A percentile compares a stretch with the other conserved stretches of the same genome.
phyloP scores from a whole-genome alignment of 2,329 filamentous ascomycete species.

The Hypoxylon sp. region DNA sequence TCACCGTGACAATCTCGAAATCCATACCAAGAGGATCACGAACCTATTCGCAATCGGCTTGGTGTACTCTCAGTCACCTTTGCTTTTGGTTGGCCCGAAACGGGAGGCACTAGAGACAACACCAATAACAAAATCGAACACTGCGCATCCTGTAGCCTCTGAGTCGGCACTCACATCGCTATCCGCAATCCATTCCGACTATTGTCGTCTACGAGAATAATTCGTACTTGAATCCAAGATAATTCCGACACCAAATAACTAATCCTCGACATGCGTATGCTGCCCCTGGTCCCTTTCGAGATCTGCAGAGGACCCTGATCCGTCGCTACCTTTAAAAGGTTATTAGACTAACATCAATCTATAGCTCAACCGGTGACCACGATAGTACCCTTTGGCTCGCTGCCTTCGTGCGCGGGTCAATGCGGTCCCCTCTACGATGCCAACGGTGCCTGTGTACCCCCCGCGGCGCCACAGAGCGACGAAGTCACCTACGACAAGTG shows the following conservation, averaged over 20 bases:
- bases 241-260: constrained; percentile 1
- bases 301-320: not conserved
- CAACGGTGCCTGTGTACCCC: constrained; percentile 74
- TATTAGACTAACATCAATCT: constrained; percentile 1
- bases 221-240: constrained; percentile 1
- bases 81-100: constrained; percentile 11
- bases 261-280: constrained; percentile 27
- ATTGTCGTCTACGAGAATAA: not conserved
- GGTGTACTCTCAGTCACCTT: constrained; percentile 5
- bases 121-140: constrained; percentile 15
- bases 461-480: constrained; percentile 56
- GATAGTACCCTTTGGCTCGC: constrained; percentile 63
- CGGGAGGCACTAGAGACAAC: constrained; percentile 9
- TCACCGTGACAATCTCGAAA: not conserved
- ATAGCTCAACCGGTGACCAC: constrained; percentile 51
- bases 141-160: constrained; percentile 7
- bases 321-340: not conserved
- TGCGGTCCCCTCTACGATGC: constrained; percentile 73
- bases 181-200: not conserved
- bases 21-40: not conserved
- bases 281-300: not conserved
- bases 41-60: constrained; percentile 10
- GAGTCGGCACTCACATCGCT: constrained; percentile 8
- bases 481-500: constrained; percentile 68
- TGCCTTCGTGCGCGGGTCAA: constrained; percentile 67